Conservation (phyloP, 2,329 filamentous ascomycete genomes). For the Fusarium sp. region DNA sequence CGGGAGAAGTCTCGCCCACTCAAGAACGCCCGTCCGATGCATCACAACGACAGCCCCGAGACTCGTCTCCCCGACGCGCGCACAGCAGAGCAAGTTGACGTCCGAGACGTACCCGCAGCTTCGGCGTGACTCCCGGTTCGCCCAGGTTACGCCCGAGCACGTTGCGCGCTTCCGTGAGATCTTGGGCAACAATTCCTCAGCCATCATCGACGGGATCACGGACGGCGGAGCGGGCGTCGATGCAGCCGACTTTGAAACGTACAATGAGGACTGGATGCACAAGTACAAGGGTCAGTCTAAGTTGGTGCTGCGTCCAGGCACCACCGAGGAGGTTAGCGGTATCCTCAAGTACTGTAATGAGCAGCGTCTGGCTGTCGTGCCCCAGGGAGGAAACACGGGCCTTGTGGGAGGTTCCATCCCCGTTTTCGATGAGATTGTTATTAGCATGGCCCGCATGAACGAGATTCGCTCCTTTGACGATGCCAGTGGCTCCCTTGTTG, state of each 20-base stretch:
- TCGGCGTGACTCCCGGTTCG: slow-evolving; percentile 82
- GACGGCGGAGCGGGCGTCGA: slow-evolving; percentile 71
- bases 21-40: slow-evolving; percentile 38
- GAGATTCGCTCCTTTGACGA: slow-evolving; percentile 92
- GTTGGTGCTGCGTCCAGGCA: slow-evolving; percentile 87
- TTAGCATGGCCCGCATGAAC: slow-evolving; percentile 93
- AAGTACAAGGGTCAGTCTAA: slow-evolving; percentile 94
- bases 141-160: slow-evolving; percentile 80
- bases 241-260: slow-evolving; percentile 87
- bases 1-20: slow-evolving; percentile 14
- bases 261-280: slow-evolving; percentile 99
- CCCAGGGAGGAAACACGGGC: slow-evolving; percentile 96
- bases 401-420: slow-evolving; percentile 95
- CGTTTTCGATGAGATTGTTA: slow-evolving; percentile 97
- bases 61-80: slow-evolving; percentile 45
- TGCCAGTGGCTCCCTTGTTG: slow-evolving; percentile 89
- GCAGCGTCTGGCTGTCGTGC: slow-evolving; percentile 90
- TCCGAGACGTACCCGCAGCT: slow-evolving; percentile 87
- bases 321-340: slow-evolving; percentile 89
- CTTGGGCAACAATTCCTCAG: slow-evolving; percentile 79
- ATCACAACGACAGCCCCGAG: slow-evolving; percentile 51
- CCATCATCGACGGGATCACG: slow-evolving; percentile 86
- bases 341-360: slow-evolving; percentile 96
- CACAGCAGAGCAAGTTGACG: slow-evolving; percentile 73
- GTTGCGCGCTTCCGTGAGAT: slow-evolving; percentile 85